Conservation (phyloP, 2,329 filamentous ascomycete species). For the Pseudovirgaria hyperparasitica region DNA sequence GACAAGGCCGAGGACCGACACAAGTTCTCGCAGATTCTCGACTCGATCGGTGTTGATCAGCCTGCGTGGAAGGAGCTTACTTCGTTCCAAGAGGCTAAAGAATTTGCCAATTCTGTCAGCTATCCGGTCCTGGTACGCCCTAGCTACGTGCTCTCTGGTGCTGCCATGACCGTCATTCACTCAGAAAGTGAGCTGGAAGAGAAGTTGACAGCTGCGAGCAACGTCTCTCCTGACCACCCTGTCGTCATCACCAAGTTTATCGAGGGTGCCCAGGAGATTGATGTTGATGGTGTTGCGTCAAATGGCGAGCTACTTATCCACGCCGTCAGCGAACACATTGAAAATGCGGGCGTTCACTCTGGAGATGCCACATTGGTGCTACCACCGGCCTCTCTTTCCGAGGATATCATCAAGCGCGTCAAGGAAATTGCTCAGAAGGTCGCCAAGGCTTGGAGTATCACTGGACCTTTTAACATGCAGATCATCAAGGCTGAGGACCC, state of each 20-base stretch:
- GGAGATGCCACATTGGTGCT: conserved; percentile 92
- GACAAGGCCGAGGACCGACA: conserved; percentile 97
- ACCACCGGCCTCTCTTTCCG: conserved; percentile 69
- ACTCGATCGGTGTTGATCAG: conserved; percentile 93
- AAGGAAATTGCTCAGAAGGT: conserved; percentile 97
- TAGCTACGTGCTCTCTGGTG: conserved; percentile 90
- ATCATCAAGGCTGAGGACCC: conserved; percentile 86
- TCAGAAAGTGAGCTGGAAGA: conserved; percentile 82
- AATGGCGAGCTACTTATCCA: conserved; percentile 80
- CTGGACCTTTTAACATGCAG: conserved; percentile 99
- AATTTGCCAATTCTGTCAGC: conserved; percentile 70
- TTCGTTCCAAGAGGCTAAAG: conserved; percentile 74
- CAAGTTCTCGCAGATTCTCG: conserved; percentile 95
- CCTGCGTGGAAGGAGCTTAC: conserved; percentile 96
- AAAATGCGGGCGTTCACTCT: conserved; percentile 95
- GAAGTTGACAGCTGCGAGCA: conserved; percentile 81
- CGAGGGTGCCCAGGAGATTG: conserved; percentile 89
- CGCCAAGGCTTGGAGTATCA: conserved; percentile 92
- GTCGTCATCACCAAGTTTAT: conserved; percentile 99
- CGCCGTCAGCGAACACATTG: conserved; percentile 88
- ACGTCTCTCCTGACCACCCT: conserved; percentile 89
- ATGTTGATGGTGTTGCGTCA: conserved; percentile 85
- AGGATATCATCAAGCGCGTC: conserved; percentile 65
- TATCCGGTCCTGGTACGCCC: conserved; percentile 95
- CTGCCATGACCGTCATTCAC: conserved; percentile 95